Evolutionary conservation across 2,329 filamentous ascomycete genomes (phyloP), one percentile per base, ranked within the genome.

Genomic region (Macroventuria anomochaeta): DNA sequence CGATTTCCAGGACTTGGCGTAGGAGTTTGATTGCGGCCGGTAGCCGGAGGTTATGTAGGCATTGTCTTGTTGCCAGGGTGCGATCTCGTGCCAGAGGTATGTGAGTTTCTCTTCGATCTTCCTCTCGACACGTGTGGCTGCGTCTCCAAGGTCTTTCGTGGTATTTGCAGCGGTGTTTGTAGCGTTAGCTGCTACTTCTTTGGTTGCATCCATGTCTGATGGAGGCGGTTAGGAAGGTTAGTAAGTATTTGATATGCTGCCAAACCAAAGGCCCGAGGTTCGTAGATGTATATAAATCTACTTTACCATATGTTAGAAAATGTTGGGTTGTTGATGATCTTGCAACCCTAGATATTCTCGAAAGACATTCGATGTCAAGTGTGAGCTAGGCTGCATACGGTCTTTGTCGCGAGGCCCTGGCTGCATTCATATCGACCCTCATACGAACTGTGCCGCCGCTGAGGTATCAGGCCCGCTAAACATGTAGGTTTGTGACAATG

Each of bases 31-130:
- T 18, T 80, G 79, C 1, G 84, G 83, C 0, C 88, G 83, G 74
- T 90, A 91, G 57, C 86, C 85, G 21, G 81, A 82, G 49, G 79
- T 79, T 53, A 91, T 90, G 76, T 85, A 88, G 57, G 86, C 85
- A 64, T 90, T 91, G 73, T 90, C 88, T 67, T 75, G 74, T 62
- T 79, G 77, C 79, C 79, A 81, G 46, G 61, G 29, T 3, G 72
- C 67, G 8, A 81, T 62, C 18, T 80, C 75, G 55, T 76, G 56
- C 77, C 76, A 80, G 20, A 75, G 57, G 1, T 73, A 46, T 80
- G 76, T 68, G 79, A 83, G 62, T 79, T 75, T 81, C 76, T 75
- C 55, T 58, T 79, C 69, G n/a, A 77, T 48, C 28, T 75, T 73
- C 40, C 72, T 55, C 8, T 53, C 51, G 11, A 11, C 21, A 7